Conservation (phyloP, 2,329 filamentous ascomycete genomes). For the Colletotrichum echinochloae region DNA sequence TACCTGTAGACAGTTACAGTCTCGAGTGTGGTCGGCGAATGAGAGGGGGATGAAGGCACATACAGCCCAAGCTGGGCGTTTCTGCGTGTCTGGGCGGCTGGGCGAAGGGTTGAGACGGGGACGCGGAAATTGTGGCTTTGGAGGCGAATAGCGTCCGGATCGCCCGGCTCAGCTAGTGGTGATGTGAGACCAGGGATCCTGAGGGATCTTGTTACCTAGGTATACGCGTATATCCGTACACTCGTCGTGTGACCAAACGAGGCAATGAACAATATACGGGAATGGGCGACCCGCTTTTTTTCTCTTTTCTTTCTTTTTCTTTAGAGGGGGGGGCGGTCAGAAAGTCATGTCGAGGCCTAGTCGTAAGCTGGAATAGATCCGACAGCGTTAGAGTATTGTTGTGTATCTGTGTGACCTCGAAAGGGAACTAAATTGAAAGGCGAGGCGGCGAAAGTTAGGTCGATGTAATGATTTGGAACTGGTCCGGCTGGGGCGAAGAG, state of each 20-base stretch:
- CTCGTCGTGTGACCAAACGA: constrained; percentile 5
- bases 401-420: too few species aligned
- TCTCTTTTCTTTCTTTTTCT: background rate
- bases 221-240: background rate
- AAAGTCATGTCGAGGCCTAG: background rate
- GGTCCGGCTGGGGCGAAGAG: background rate
- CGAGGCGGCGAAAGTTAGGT: background rate
- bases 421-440: too few species aligned
- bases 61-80: constrained; percentile 24
- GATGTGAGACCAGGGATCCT: constrained; percentile 26
- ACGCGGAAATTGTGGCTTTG: constrained; percentile 34
- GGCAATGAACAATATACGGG: background rate
- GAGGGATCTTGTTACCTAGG: constrained; percentile 13
- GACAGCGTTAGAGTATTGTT: too few species aligned
- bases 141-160: constrained; percentile 36
- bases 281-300: constrained; percentile 9
- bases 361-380: background rate
- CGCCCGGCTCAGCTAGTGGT: constrained; percentile 31
- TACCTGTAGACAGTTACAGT: constrained; percentile 14
- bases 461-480: background rate
- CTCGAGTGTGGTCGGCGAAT: constrained; percentile 18
- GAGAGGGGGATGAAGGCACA: constrained; percentile 16
- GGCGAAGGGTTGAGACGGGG: constrained; percentile 14
- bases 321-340: too few species aligned
- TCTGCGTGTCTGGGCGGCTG: constrained; percentile 10